Evolutionary conservation across 2,329 filamentous ascomycete genomes (phyloP).

Genomic region (Colletotrichum ledebouriae): DNA sequence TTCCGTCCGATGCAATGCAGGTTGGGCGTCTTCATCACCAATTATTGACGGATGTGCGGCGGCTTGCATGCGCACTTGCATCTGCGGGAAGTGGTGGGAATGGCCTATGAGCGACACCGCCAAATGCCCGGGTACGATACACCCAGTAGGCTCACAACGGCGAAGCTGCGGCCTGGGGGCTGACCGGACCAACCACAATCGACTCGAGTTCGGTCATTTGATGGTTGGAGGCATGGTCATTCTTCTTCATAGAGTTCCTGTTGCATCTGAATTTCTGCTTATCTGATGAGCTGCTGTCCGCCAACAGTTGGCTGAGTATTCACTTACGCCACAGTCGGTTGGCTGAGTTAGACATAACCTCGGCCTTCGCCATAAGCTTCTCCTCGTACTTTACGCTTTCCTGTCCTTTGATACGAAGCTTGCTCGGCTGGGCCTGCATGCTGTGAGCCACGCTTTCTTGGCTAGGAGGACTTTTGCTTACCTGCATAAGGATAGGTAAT

Average conservation of each 20-base stretch:
- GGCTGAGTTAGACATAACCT: constrained; percentile 76
- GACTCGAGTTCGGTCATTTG: constrained; percentile 10
- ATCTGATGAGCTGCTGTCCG: constrained; percentile 40
- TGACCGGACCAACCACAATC: constrained; percentile 28
- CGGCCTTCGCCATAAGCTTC: constrained; percentile 76
- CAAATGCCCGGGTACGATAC: constrained; percentile 41
- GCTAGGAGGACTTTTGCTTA: constrained; percentile 48
- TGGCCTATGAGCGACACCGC: constrained; percentile 39
- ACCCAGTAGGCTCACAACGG: constrained; percentile 26
- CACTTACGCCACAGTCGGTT: constrained; percentile 76
- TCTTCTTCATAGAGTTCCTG: constrained; percentile 62
- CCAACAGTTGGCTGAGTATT: background rate
- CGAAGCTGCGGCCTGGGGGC: constrained; percentile 23
- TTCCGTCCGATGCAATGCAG: constrained; percentile 40
- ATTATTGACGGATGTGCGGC: constrained; percentile 41
- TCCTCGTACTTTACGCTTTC: constrained; percentile 72
- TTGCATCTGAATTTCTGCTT: constrained; percentile 64
- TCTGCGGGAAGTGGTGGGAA: constrained; percentile 37
- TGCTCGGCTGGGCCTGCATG: constrained; percentile 76
- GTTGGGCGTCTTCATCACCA: constrained; percentile 38
- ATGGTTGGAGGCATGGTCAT: constrained; percentile 14
- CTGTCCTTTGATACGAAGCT: constrained; percentile 66
- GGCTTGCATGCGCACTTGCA: constrained; percentile 39
- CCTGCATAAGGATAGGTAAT: constrained; percentile 79
- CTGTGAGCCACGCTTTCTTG: constrained; percentile 16